phyloP scores from a whole-genome alignment of 2,329 filamentous ascomycete genomes.

The Clarireedia monteithiana region DNA sequence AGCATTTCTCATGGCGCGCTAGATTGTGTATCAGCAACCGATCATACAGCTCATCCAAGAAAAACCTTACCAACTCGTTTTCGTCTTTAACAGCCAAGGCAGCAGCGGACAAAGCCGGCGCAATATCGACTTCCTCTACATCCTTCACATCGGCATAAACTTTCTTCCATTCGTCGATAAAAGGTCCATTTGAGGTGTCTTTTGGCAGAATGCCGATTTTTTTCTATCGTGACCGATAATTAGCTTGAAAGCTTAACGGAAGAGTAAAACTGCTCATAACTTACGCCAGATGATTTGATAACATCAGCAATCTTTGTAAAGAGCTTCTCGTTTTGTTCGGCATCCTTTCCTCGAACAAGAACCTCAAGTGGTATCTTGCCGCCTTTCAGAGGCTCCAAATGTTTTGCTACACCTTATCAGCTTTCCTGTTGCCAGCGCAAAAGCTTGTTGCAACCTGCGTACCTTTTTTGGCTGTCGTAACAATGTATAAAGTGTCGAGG shows the following conservation, averaged over 20 bases:
- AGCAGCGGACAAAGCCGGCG: conserved; percentile 68
- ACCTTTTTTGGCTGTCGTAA: conserved; percentile 98
- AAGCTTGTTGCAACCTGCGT: conserved; percentile 7
- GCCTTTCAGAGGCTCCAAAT: conserved; percentile 84
- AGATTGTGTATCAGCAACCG: conserved; percentile 6
- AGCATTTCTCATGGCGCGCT: conserved; percentile 86
- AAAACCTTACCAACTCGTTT: conserved; percentile 59
- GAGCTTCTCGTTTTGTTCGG: conserved; percentile 83
- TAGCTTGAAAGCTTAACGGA: too few relatives aligned
- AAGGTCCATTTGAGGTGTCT: conserved; percentile 77
- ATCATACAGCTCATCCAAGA: not conserved
- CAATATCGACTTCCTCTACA: conserved; percentile 80
- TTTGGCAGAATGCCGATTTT: conserved; percentile 85
- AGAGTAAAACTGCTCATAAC: conserved; percentile 30
- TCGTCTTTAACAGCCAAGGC: conserved; percentile 94
- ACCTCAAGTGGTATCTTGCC: conserved; percentile 91
- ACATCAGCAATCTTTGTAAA: conserved; percentile 76
- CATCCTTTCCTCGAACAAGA: conserved; percentile 83
- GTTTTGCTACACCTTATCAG: conserved; percentile 60
- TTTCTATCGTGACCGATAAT: conserved; percentile 44
- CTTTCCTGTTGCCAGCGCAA: conserved; percentile 10
- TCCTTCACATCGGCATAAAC: conserved; percentile 72
- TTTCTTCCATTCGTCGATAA: conserved; percentile 95
- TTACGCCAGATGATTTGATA: conserved; percentile 80
- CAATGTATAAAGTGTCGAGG: conserved; percentile 76